Base-by-base conservation (phyloP, 371 early-diverging fungal species). In the Gilbertella persicaria region DNA sequence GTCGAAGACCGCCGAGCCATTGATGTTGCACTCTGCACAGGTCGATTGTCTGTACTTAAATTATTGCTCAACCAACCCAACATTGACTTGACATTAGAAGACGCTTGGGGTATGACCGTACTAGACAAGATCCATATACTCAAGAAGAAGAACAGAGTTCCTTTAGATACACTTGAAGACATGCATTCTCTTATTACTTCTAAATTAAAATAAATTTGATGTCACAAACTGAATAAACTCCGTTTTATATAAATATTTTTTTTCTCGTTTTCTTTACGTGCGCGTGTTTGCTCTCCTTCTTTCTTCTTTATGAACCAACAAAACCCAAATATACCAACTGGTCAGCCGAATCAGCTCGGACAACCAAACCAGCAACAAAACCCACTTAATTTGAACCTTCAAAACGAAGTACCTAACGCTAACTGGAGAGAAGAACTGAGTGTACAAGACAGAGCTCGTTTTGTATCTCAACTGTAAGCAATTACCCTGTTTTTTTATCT, bases 1-100 rank as follows among this genome's bases (percentile, higher is more conserved):
- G 55, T 65, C 1, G 79, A 75, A 43, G 68, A 60, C 3, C 66
- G 62, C n/a, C 64, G 60, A 21, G 75, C 68, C 3, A 30, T 73
- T 13, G 71, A 75, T 50, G 58, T 75, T 8, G 79, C 75, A 20
- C 62, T 69, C 3, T 54, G 52, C n/a, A 53, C 64, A 35, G 72
- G 70, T 2, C 63, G 65, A 17, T n/a, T 69, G 8, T 41, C 64
- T 3, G 52, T 71, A n/a, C 30, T 79, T n/a, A 68, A 69, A 36
- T 47, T 55, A 3, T 38, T 79, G 6, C 42, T 75, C 12, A 66
- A 55, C 23, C 53, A 70, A 17, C 47, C 64, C 1, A 49, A 55
- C 20, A 16, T 71, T 26, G 44, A 73, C 25, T 14, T 62, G 2
- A 42, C 36, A 6, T 36, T 46, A 0, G 37, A 23, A 7, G 79